Evolutionary conservation across 2,329 filamentous ascomycete genomes (phyloP), one percentile per base, ranked within the genome.

Genomic region (Colletotrichum echinochloae): DNA sequence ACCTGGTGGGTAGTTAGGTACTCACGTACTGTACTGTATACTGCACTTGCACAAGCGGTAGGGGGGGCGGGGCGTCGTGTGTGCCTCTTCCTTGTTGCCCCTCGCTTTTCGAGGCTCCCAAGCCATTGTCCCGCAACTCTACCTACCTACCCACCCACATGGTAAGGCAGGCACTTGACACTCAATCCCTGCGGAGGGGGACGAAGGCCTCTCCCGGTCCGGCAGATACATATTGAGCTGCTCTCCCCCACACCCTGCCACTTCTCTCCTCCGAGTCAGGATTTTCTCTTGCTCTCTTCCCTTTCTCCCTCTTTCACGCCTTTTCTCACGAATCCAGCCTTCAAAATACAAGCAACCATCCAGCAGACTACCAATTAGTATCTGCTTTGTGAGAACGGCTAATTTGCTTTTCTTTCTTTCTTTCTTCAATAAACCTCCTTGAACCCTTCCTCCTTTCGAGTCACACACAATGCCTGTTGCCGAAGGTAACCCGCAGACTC

Each of bases 401-500:
- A 23, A 51, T 30, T 51, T 66, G 55, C 33, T 48, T 61, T 51
- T 35, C 55, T 57, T n/a, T n/a, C n/a, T n/a, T n/a, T n/a, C n/a
- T n/a, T n/a, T n/a, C n/a, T n/a, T n/a, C n/a, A n/a, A n/a, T n/a
- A n/a, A 54, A 56, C 20, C 39, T 51, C 57, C 20, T 28, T 35
- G 30, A 23, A 23, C 39, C 52, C 39, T 44, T 44, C n/a, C 41
- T 23, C 35, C 16, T 51, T 51, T 20, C 55, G 41, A 70, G 63
- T 70, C 18, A 35, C 51, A 77, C 86, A 90, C 81, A 77, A 97
- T 97, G 94, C 94, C 94, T 79, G 88, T 87, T 79, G 89, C 89
- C 76, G 90, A 92, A 75, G 86, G 87, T 81, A 88, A 86, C 74
- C 94, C 93, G 65, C 91, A 91, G 83, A 97, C 95, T 76, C 88